Evolutionary conservation across 2,329 filamentous ascomycete species (phyloP).

Genomic region (Colletotrichum sp.): DNA sequence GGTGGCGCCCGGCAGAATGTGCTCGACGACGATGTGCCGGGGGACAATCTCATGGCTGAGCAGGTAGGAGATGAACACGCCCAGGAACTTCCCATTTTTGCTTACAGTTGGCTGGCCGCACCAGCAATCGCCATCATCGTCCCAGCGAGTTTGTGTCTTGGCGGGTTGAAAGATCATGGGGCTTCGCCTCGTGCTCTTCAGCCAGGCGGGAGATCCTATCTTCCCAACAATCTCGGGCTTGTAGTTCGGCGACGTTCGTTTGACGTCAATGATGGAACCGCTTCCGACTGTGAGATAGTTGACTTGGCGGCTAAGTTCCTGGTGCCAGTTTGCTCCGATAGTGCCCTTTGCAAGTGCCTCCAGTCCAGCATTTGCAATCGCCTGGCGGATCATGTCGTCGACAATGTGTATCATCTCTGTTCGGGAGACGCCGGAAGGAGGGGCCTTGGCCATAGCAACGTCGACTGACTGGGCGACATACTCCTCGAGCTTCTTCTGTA

Average conservation of each 20-base stretch:
- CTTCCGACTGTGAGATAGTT: constrained; percentile 75
- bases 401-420: constrained; percentile 45
- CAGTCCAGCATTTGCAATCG: constrained; percentile 49
- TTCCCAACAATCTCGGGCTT: constrained; percentile 31
- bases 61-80: constrained; percentile 69
- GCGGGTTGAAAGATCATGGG: constrained; percentile 38
- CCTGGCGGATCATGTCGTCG: constrained; percentile 44
- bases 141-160: constrained; percentile 71
- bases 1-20: constrained; percentile 67
- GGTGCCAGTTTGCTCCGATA: constrained; percentile 48
- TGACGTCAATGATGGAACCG: constrained; percentile 68
- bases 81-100: constrained; percentile 48
- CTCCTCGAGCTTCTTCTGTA: constrained; percentile 37
- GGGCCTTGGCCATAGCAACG: constrained; percentile 24
- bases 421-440: constrained; percentile 37
- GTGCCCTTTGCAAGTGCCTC: constrained; percentile 50
- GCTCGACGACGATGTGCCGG: constrained; percentile 73
- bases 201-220: constrained; percentile 6
- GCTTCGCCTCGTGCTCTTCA: constrained; percentile 8
- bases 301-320: constrained; percentile 56
- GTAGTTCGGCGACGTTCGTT: constrained; percentile 65
- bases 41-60: constrained; percentile 65
- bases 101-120: constrained; percentile 62
- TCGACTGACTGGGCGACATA: constrained; percentile 35
- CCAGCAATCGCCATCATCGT: constrained; percentile 86